Conservation (phyloP, 176 grass and related monocot species). For the Aegilops tauschii region DNA sequence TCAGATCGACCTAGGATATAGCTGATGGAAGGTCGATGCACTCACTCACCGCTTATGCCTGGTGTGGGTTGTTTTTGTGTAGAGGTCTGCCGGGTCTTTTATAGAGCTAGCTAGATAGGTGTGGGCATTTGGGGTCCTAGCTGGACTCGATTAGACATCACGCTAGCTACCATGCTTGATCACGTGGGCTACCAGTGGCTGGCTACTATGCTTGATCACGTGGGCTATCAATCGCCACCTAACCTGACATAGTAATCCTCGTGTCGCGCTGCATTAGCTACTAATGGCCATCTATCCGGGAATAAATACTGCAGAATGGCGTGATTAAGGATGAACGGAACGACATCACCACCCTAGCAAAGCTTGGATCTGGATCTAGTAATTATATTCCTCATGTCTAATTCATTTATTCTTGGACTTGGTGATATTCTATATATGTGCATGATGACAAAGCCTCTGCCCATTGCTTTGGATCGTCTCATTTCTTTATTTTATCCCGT, state of each 20-base stretch:
- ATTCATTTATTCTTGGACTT: background rate
- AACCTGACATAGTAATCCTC: background rate
- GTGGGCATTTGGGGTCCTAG: background rate
- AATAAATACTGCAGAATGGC: too few species aligned
- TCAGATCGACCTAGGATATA: background rate
- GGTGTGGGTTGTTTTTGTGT: background rate
- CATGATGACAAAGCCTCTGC: background rate
- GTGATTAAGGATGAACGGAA: too few species aligned
- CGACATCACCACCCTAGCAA: too few species aligned
- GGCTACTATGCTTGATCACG: too few species aligned
- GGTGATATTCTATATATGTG: background rate
- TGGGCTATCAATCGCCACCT: background rate
- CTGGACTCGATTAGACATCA: background rate
- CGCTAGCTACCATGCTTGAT: background rate
- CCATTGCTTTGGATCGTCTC: too few species aligned
- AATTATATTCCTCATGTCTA: background rate
- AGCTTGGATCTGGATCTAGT: background rate
- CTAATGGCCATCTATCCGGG: too few species aligned
- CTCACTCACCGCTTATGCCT: background rate
- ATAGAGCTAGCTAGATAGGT: background rate
- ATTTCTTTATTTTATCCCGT: too few species aligned
- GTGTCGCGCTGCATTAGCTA: too few species aligned
- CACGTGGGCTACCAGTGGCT: background rate
- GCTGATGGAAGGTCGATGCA: background rate
- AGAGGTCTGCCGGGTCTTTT: background rate